phyloP scores from a whole-genome alignment of 768 basidiomycete species.

The Mycena polygramma region DNA sequence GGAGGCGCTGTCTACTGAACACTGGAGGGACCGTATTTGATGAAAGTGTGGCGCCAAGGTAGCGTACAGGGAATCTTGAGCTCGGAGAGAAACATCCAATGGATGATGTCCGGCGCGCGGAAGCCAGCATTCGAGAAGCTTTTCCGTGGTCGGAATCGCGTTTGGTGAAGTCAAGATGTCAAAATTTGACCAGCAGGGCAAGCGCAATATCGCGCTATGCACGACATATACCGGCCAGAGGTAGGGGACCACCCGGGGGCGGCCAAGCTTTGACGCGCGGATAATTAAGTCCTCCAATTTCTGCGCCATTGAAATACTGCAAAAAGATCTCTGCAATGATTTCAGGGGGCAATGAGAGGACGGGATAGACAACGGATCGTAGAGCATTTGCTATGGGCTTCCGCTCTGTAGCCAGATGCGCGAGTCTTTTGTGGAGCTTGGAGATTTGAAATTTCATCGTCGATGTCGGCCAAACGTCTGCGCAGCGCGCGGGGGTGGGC shows the following conservation, averaged over 20 bases:
- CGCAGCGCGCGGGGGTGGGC: background rate
- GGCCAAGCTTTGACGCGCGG: background rate
- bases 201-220: background rate
- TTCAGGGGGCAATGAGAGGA: conserved; percentile 11
- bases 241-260: conserved; percentile 3
- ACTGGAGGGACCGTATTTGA: background rate
- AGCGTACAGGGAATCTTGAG: background rate
- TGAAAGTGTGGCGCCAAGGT: background rate
- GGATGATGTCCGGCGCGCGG: conserved; percentile 11
- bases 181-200: background rate
- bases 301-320: too few relatives aligned
- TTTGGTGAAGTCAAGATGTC: background rate
- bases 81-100: background rate
- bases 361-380: conserved; percentile 2
- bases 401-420: background rate
- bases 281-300: background rate
- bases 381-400: background rate
- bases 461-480: conserved; percentile 11
- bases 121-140: conserved; percentile 8
- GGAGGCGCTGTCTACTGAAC: background rate
- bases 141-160: background rate
- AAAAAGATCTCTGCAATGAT: conserved; percentile 10
- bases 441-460: background rate
- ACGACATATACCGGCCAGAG: background rate
- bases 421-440: background rate